Evolutionary conservation across 306 rosid species (phyloP).

Genomic region (Urtica urens): DNA sequence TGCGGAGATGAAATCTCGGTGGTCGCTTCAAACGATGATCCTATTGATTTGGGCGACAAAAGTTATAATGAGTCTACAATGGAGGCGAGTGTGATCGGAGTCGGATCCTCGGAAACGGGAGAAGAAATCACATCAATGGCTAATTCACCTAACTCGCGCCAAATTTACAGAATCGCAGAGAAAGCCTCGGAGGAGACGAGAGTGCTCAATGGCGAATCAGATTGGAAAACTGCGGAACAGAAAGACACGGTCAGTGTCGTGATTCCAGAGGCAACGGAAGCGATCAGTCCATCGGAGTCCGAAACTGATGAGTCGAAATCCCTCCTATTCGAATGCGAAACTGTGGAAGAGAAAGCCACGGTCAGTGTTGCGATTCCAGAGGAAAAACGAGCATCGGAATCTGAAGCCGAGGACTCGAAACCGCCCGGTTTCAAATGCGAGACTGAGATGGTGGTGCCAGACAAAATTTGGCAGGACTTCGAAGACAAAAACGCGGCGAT

Average conservation of each 20-base stretch:
- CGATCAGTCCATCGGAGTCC: constrained; percentile 6
- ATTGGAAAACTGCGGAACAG: constrained; percentile 26
- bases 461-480: constrained; percentile 14
- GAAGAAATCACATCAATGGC: constrained; percentile 20
- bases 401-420: constrained; percentile 2
- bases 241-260: constrained; percentile 11
- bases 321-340: not conserved
- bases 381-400: too few relatives aligned
- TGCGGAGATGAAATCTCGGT: constrained; percentile 2
- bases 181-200: constrained; percentile 22
- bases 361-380: constrained; percentile 11
- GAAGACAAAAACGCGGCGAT: constrained; percentile 18
- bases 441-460: constrained; percentile 23
- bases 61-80: constrained; percentile 12
- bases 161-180: constrained; percentile 22
- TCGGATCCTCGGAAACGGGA: constrained; percentile 12
- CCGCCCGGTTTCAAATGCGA: constrained; percentile 1
- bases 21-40: constrained; percentile 9
- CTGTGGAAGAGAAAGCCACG: constrained; percentile 2
- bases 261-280: constrained; percentile 9
- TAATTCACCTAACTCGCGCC: constrained; percentile 2
- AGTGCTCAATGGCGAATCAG: constrained; percentile 11
- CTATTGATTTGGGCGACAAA: not conserved
- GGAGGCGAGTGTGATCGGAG: constrained; percentile 10
- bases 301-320: not conserved